Evolutionary conservation across 225 moss, liverwort and hornwort genomes (phyloP).

Genomic region (Neckera pumila): DNA sequence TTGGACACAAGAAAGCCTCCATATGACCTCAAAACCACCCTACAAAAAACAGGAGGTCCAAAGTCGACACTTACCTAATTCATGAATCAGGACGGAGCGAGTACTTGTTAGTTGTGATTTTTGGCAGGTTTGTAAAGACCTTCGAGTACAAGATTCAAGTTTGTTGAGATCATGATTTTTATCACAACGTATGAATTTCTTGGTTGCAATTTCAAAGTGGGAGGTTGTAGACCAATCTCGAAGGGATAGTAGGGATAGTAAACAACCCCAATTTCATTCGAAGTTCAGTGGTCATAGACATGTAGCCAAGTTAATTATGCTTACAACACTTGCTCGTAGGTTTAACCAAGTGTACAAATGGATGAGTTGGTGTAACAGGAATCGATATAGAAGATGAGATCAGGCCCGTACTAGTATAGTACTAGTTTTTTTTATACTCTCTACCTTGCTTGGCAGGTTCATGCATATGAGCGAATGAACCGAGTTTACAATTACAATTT

Average conservation of each 20-base stretch:
- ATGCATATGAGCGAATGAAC: constrained; percentile 54
- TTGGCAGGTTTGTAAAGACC: no score
- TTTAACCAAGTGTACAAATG: background rate
- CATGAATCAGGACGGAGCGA: background rate
- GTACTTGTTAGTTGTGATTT: background rate
- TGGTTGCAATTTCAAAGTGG: background rate
- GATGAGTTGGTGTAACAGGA: background rate
- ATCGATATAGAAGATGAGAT: background rate
- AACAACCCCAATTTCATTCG: background rate
- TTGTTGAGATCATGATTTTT: background rate
- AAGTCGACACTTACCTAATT: background rate
- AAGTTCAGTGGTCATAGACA: background rate
- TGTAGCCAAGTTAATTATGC: background rate
- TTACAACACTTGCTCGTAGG: background rate
- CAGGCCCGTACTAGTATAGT: background rate
- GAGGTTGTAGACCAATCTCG: no score
- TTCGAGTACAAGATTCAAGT: background rate
- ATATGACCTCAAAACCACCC: background rate
- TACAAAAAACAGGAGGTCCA: background rate
- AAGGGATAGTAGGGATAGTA: background rate
- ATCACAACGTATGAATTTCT: background rate
- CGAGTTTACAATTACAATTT: constrained; percentile 47
- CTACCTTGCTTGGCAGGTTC: constrained; percentile 19
- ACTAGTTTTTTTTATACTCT: background rate
- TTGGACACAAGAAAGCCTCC: background rate